Evolutionary conservation across 495 filamentous ascomycete genomes (phyloP).

Genomic region (Pseudoneurospora amorphoporcata): DNA sequence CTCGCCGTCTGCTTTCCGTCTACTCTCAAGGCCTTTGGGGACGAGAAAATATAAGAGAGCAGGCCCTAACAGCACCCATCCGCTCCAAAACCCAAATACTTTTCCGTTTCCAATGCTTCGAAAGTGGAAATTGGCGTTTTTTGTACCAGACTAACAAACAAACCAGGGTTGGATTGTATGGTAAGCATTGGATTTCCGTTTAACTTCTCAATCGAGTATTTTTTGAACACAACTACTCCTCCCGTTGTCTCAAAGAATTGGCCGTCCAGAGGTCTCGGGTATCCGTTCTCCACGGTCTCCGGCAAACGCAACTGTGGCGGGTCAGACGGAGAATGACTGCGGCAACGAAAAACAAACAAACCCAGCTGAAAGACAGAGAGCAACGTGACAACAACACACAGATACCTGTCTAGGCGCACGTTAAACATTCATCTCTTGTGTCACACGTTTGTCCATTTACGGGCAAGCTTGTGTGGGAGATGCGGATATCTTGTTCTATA

Average conservation of each 20-base stretch:
- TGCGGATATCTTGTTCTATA: neutral
- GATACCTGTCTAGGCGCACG: neutral
- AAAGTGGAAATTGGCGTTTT: too few species aligned
- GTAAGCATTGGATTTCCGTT: neutral
- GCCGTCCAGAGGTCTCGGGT: neutral
- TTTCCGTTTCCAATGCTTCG: too few species aligned
- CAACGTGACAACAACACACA: neutral
- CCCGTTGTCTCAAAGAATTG: neutral
- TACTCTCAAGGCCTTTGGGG: too few species aligned
- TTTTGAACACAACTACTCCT: neutral
- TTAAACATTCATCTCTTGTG: neutral
- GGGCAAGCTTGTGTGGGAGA: neutral
- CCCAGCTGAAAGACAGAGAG: neutral
- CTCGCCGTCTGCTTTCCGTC: too few species aligned
- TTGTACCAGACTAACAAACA: too few species aligned
- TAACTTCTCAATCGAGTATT: neutral
- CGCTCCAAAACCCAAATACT: too few species aligned
- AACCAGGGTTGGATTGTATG: too few species aligned
- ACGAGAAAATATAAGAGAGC: too few species aligned
- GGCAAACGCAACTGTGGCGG: neutral
- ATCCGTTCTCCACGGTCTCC: neutral
- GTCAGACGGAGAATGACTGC: neutral
- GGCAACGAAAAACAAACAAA: neutral
- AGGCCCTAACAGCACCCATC: too few species aligned
- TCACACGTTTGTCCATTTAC: neutral